A percentile compares a stretch with the other conserved stretches of the same genome.
These are phyloP conservation scores for Nectriaceae sp. DNA, from an alignment of 2,329 filamentous ascomycete species.

Conservation along the genomic window DNA sequence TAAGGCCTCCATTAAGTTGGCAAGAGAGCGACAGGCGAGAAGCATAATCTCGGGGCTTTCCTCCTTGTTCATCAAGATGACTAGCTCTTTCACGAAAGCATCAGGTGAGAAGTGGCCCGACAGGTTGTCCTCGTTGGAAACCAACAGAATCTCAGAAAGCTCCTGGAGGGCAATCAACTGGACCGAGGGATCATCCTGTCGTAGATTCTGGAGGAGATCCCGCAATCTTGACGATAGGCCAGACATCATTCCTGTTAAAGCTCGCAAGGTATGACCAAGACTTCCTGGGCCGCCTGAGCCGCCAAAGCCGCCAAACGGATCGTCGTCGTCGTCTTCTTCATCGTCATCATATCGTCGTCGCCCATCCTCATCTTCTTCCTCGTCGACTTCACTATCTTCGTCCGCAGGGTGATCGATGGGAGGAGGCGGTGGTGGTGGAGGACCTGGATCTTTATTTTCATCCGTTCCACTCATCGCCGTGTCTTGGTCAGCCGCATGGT, in stretches of 20 bases:
- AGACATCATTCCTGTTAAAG: slow-evolving; percentile 89
- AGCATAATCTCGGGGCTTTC: slow-evolving; percentile 98
- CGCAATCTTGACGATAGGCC: slow-evolving; percentile 79
- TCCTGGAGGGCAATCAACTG: slow-evolving; percentile 93
- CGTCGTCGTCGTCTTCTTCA: slow-evolving; percentile 68
- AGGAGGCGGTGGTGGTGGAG: slow-evolving; percentile 45
- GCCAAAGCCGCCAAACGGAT: slow-evolving; percentile 67
- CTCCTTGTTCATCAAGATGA: slow-evolving; percentile 89
- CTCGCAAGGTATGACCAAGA: slow-evolving; percentile 79
- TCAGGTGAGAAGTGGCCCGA: slow-evolving; percentile 95
- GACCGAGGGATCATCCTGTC: slow-evolving; percentile 82
- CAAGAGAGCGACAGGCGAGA: slow-evolving; percentile 89
- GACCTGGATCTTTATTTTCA: slow-evolving; percentile 47
- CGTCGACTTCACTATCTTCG: slow-evolving; percentile 38
- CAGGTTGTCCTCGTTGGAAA: slow-evolving; percentile 95
- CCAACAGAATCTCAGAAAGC: slow-evolving; percentile 86
- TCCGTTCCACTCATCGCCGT: slow-evolving; percentile 72
- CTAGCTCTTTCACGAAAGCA: slow-evolving; percentile 91
- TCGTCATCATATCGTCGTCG: slow-evolving; percentile 58
- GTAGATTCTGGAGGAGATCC: slow-evolving; percentile 73
- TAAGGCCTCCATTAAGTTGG: slow-evolving; percentile 96
- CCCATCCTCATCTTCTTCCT: slow-evolving; percentile 36
- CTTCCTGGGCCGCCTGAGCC: slow-evolving; percentile 65
- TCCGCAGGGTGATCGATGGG: slow-evolving; percentile 38
- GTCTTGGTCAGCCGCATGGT: slow-evolving; percentile 60